These are phyloP conservation scores for Ogataea ramenticola DNA, from an alignment of 805 yeast genomes.

Conservation along the genomic window DNA sequence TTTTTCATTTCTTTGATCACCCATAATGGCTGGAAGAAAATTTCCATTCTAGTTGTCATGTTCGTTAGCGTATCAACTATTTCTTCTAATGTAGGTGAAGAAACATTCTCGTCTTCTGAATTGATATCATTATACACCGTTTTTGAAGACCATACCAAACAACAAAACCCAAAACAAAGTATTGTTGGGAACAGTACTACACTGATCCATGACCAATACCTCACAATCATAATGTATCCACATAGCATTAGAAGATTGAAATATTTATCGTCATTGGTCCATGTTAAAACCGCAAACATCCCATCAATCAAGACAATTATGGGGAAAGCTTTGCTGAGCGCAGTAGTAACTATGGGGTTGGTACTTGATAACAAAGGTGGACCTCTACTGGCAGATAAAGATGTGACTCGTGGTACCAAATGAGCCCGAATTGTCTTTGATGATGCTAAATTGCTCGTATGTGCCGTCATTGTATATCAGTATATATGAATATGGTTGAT, in stretches of 20 bases:
- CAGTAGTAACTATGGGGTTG: slow-evolving; percentile 38
- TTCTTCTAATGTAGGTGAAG: slow-evolving; percentile 46
- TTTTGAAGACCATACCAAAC: slow-evolving; percentile 37
- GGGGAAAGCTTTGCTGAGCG: slow-evolving; percentile 42
- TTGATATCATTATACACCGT: slow-evolving; percentile 33
- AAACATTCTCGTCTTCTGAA: slow-evolving; percentile 17
- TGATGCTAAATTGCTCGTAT: neutral
- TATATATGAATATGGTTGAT: too few relatives aligned
- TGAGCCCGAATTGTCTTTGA: slow-evolving; percentile 8
- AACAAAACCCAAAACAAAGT: slow-evolving; percentile 29
- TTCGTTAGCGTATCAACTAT: slow-evolving; percentile 41
- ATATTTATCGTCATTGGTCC: slow-evolving; percentile 48
- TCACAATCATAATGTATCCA: slow-evolving; percentile 29
- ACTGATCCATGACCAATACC: slow-evolving; percentile 36
- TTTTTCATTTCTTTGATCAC: slow-evolving; percentile 5
- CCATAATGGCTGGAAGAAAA: slow-evolving; percentile 31
- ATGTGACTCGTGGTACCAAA: slow-evolving; percentile 13
- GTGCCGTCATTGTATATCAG: neutral
- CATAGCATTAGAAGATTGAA: slow-evolving; percentile 36
- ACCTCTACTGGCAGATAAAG: slow-evolving; percentile 12
- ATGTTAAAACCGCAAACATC: slow-evolving; percentile 38
- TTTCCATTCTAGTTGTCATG: slow-evolving; percentile 33
- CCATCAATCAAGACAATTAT: slow-evolving; percentile 37
- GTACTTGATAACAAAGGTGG: slow-evolving; percentile 16
- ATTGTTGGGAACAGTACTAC: slow-evolving; percentile 32